These are phyloP conservation scores for Chalciporus sp. DNA, from an alignment of 1,284 basidiomycete genomes.

Conservation along the genomic window DNA sequence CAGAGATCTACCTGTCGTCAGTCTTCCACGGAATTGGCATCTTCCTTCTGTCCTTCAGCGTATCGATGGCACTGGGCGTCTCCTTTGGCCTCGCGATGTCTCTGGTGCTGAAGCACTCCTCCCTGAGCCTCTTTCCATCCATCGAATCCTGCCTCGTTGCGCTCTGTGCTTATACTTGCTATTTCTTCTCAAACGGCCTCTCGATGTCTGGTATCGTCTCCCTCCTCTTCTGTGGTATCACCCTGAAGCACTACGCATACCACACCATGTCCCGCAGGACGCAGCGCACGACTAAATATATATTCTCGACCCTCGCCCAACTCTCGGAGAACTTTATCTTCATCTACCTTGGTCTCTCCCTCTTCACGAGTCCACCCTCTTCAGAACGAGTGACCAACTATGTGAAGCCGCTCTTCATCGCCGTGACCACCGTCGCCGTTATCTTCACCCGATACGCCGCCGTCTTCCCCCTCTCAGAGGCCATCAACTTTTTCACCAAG, in stretches of 20 bases:
- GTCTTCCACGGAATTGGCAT: conserved; percentile 96
- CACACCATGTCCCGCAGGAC: conserved; percentile 98
- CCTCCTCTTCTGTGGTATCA: conserved; percentile 97
- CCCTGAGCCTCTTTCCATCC: conserved; percentile 82
- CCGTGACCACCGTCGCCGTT: conserved; percentile 87
- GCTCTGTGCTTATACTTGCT: conserved; percentile 94
- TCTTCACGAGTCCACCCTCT: conserved; percentile 85
- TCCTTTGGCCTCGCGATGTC: conserved; percentile 90
- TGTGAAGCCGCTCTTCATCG: conserved; percentile 95
- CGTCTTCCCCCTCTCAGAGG: conserved; percentile 95
- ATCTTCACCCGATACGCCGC: conserved; percentile 94
- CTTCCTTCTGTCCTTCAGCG: conserved; percentile 93
- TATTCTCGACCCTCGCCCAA: conserved; percentile 90
- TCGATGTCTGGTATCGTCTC: conserved; percentile 98
- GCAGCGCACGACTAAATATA: conserved; percentile 94
- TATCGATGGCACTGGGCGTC: conserved; percentile 93
- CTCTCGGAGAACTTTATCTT: conserved; percentile 99
- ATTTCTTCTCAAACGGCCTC: conserved; percentile 97
- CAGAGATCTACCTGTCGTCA: conserved; percentile 85
- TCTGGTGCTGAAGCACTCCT: conserved; percentile 94
- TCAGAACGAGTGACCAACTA: conserved; percentile 77
- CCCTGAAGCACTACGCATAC: conserved; percentile 98
- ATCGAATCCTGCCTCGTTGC: conserved; percentile 96
- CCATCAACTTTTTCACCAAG: conserved; percentile 89
- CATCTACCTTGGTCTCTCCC: conserved; percentile 95